Evolutionary conservation across 768 basidiomycete species (phyloP), one percentile per base, ranked within the genome.

Genomic region (Podaxis mareebaensis): DNA sequence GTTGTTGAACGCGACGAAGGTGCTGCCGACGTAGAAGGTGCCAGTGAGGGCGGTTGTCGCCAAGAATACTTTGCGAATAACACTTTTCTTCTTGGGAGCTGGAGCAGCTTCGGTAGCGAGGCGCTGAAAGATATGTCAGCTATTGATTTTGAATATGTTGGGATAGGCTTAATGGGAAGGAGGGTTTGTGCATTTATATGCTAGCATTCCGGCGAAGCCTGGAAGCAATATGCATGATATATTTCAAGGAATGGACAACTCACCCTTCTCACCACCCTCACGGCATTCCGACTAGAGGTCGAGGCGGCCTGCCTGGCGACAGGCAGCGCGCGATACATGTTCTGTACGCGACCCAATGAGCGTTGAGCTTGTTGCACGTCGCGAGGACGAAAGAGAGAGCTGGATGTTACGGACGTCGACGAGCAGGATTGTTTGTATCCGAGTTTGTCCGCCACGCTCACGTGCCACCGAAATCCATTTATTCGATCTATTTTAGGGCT

Each of bases 1-100:
- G 74, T 85, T 88, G 69, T 90, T 84, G 78, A 91, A 90, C 22
- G 93, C 86, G 63, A 87, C 77, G 74, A 92, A 90, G 8, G 89
- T 85, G 75, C 93, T 93, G 56, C 89, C 86, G 63, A 88, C 77
- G 81, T 95, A 96, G 79, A 95, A 94, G 17, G 88, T 86, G 53
- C 89, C 85, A 17, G 86, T 85, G 22, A 86, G 81, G 10, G 85
- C 81, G 48, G 89, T 76, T 15, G 92, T 88, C 59, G 90, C 86
- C 75, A 89, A 78, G 36, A 96, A 72, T 57, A 93, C 75, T 57
- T 77, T 81, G 61, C 87, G 83, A 52, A 92, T 75, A 59, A 86
- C 63, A 54, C 76, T 73, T 65, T 77, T 84, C 72, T 83, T 83
- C 75, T 85, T 86, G 46, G 72, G 69, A 71, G 81, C 81, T 7